A percentile compares a stretch with the other conserved stretches of the same genome.
Evolutionary conservation across 441 rosid genomes (phyloP).

Genomic region (Euphorbia corollata): DNA sequence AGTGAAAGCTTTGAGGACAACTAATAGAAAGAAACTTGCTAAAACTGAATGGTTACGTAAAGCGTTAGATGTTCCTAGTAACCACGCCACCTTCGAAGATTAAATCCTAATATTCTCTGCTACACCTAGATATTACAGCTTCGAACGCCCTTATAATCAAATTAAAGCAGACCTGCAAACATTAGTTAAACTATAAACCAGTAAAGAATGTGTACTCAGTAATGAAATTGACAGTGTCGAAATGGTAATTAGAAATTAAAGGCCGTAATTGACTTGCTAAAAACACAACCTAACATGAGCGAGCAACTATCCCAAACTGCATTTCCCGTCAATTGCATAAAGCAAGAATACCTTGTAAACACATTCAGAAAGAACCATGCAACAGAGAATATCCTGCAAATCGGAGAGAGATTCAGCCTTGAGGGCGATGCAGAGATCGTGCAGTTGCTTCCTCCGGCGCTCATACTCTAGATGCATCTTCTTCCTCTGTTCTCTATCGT

Average conservation of each 20-base stretch:
- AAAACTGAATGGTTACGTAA: neutral
- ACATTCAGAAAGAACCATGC: slow-evolving; percentile 94
- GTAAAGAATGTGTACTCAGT: too few species aligned
- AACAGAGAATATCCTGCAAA: slow-evolving; percentile 84
- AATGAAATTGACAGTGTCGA: neutral
- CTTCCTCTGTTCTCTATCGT: slow-evolving; percentile 47
- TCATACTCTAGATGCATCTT: slow-evolving; percentile 67
- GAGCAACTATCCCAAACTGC: neutral
- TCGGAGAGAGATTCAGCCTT: slow-evolving; percentile 81
- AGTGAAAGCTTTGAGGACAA: neutral
- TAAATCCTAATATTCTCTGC: neutral
- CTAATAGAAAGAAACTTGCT: neutral
- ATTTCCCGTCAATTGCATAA: neutral
- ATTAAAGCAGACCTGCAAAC: neutral
- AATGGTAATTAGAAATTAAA: neutral
- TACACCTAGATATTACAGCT: neutral
- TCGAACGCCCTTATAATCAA: neutral
- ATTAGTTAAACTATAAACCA: too few species aligned
- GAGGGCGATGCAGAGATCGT: slow-evolving; percentile 64
- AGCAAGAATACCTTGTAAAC: slow-evolving; percentile 59
- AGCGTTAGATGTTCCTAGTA: neutral
- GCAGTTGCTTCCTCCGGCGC: slow-evolving; percentile 61
- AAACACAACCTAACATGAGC: neutral
- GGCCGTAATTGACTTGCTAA: neutral
- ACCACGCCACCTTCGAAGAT: neutral